Conservation (phyloP, 257 asterid species). For the Petunia secreta region DNA sequence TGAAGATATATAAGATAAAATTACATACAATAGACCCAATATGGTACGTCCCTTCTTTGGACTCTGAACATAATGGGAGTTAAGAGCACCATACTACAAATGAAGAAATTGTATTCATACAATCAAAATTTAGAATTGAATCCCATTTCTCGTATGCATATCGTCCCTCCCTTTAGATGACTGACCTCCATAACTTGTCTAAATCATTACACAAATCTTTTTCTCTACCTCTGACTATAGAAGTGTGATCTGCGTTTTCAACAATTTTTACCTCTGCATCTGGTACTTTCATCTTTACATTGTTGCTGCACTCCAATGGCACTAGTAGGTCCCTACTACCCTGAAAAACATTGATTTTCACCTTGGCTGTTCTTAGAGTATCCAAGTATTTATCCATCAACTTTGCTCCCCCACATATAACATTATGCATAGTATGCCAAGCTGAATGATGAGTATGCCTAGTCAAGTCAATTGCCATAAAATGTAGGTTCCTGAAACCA, state of each 20-base stretch:
- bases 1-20: background rate
- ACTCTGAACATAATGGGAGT: rapidly evolving
- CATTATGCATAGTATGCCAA: constrained; percentile 89
- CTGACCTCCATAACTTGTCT: constrained; percentile 56
- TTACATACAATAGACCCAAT: background rate
- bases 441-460: constrained; percentile 90
- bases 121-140: background rate
- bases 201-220: constrained; percentile 46
- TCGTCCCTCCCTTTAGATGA: background rate
- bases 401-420: constrained; percentile 73
- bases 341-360: constrained; percentile 54
- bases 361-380: constrained; percentile 39
- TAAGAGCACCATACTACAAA: background rate
- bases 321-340: constrained; percentile 69
- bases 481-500: constrained; percentile 57
- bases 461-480: constrained; percentile 43
- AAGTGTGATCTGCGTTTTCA: constrained; percentile 55
- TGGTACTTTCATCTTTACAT: constrained; percentile 58
- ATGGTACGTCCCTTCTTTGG: background rate
- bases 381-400: constrained; percentile 65
- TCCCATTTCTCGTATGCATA: background rate
- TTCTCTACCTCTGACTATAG: constrained; percentile 58
- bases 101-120: background rate
- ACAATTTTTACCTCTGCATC: constrained; percentile 49
- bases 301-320: constrained; percentile 64